Base-by-base conservation (phyloP, 371 early-diverging fungal genomes). In the Amoeboaphelidium protococcarum region DNA sequence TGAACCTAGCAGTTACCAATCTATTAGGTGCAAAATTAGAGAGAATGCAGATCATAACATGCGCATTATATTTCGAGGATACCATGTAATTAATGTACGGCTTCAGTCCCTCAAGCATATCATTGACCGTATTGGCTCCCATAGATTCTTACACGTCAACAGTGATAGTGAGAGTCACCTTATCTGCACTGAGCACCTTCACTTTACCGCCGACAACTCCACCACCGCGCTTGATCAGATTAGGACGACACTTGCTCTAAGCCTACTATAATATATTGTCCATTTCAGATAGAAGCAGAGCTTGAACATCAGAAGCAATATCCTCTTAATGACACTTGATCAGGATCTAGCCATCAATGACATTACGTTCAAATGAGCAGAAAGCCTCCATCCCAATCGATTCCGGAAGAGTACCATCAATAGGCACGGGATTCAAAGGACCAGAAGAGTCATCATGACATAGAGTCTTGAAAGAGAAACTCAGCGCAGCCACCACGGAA, bases 201-300 rank as follows among this genome's bases (percentile, higher is more conserved):
- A n/a, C 60, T 0, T 61, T 54, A 2, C 75, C 53, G 44, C 58
- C 56, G 20, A 63, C 57, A 16, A 74, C 74, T 13, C 77, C 77
- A 3, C 76, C 77, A 1, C 77, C 77, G 13, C 77, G 61, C 0
- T 55, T 44, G 4, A 58, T 53, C 77, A 76, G 75, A 51, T 59
- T 68, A 13, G 52, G 54, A 47, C 73, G 72, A 43, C 60, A 69
- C 31, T 66, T 54, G 53, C 75, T 75, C n/a, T n/a, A n/a, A n/a
- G n/a, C n/a, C n/a, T n/a, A n/a, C n/a, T n/a, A n/a, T n/a, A n/a
- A n/a, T n/a, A n/a, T n/a, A n/a, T n/a, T n/a, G n/a, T n/a, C n/a
- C n/a, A n/a, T n/a, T n/a, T n/a, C n/a, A n/a, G n/a, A n/a, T n/a
- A n/a, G n/a, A n/a, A n/a, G n/a, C n/a, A n/a, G n/a, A n/a, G n/a